phyloP scores from a whole-genome alignment of 345 rosid genomes.

The Eucalyptus globulus region DNA sequence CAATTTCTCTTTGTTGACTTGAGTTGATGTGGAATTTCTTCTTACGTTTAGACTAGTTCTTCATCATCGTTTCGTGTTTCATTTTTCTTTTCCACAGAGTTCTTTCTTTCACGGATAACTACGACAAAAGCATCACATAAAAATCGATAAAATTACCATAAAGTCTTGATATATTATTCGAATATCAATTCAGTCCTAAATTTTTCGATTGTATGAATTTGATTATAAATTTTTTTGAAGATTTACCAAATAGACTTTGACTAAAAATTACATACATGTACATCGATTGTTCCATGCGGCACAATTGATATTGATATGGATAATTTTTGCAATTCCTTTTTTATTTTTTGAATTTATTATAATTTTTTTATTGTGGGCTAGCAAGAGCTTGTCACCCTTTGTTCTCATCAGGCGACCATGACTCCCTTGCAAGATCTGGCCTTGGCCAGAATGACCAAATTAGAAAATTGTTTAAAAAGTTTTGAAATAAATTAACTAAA shows the following conservation, averaged over 20 bases:
- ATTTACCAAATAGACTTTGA: background rate
- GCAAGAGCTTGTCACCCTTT: background rate
- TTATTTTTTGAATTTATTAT: too few species aligned
- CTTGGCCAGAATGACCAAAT: background rate
- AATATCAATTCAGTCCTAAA: accelerated
- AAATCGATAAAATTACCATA: background rate
- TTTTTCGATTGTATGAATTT: accelerated
- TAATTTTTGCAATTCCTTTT: too few species aligned
- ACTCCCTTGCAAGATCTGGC: background rate
- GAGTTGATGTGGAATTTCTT: background rate
- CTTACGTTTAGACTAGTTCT: background rate
- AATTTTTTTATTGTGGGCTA: background rate
- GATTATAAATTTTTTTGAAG: accelerated
- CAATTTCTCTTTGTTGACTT: background rate
- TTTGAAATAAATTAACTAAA: background rate
- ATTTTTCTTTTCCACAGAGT: background rate
- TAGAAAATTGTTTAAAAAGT: background rate
- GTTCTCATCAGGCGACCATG: accelerated
- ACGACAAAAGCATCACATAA: accelerated
- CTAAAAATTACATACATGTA: accelerated
- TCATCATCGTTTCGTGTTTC: background rate
- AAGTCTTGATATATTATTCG: accelerated
- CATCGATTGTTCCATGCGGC: accelerated
- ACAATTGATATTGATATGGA: accelerated
- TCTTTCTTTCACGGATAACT: background rate